phyloP scores from a whole-genome alignment of 805 yeast species.

The Saturnispora galanensis region DNA sequence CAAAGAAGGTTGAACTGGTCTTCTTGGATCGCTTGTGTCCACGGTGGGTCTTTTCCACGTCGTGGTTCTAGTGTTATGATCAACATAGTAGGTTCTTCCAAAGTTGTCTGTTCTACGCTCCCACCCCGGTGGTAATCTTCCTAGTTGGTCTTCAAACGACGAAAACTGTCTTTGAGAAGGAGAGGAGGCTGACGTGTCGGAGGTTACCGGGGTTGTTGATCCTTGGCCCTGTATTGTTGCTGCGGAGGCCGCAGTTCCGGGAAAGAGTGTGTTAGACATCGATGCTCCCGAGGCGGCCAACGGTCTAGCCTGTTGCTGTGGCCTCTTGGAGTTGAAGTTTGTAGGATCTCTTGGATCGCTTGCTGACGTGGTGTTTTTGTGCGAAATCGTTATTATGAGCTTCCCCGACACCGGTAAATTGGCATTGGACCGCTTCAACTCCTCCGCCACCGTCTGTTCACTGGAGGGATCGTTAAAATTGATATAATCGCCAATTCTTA shows the following conservation, averaged over 20 bases:
- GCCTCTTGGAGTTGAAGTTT: constrained; percentile 12
- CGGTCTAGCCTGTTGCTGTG: too few species aligned
- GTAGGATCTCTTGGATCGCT: constrained; percentile 26
- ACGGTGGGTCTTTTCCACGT: constrained; percentile 97
- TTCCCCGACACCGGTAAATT: constrained; percentile 90
- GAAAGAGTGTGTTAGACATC: not conserved
- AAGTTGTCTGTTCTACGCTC: constrained; percentile 96
- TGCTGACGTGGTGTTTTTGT: constrained; percentile 20
- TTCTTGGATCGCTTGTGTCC: constrained; percentile 58
- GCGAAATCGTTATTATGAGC: constrained; percentile 66
- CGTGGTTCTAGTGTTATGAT: constrained; percentile 93
- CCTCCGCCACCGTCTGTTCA: constrained; percentile 89
- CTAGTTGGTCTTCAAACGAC: constrained; percentile 94
- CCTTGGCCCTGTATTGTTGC: not conserved
- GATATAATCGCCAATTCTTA: constrained; percentile 80
- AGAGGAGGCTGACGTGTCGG: constrained; percentile 10
- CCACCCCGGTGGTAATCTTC: constrained; percentile 98
- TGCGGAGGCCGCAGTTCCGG: constrained; percentile 3
- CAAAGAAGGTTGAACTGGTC: constrained; percentile 31
- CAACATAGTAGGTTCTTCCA: constrained; percentile 96
- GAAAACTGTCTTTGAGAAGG: constrained; percentile 55
- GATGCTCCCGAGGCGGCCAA: too few species aligned
- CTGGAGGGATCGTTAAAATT: constrained; percentile 41
- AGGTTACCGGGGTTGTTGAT: constrained; percentile 17
- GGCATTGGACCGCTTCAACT: constrained; percentile 84